phyloP scores from a whole-genome alignment of 2,329 filamentous ascomycete genomes.

The Colletotrichum sp. region DNA sequence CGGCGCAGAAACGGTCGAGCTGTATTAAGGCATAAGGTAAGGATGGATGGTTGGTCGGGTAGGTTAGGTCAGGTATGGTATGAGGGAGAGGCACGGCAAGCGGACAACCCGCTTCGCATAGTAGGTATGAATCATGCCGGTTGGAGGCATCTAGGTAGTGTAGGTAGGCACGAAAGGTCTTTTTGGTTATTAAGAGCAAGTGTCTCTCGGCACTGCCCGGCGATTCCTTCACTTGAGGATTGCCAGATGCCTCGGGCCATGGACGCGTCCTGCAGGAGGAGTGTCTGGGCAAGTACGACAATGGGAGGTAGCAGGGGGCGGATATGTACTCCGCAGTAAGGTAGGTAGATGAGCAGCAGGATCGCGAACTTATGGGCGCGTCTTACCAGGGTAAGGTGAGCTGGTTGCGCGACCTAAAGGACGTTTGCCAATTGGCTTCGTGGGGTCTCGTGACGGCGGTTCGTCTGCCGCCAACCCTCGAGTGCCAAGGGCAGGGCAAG shows the following conservation, averaged over 20 bases:
- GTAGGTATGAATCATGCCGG: not conserved
- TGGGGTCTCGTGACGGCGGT: not conserved
- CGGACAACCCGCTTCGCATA: not conserved
- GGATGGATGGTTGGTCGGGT: not conserved
- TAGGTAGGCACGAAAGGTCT: not conserved
- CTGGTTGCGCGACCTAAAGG: not conserved
- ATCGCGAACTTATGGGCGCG: not conserved
- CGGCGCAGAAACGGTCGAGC: not conserved
- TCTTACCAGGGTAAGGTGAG: constrained; percentile 17
- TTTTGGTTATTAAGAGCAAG: constrained; percentile 4
- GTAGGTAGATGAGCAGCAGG: not conserved
- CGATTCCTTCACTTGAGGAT: constrained; percentile 13
- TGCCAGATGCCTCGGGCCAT: constrained; percentile 2
- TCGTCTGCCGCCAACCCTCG: not conserved
- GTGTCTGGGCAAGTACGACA: not conserved
- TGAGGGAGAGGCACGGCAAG: not conserved
- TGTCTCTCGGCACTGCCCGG: constrained; percentile 3
- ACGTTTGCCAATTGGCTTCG: not conserved
- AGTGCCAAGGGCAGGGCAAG: constrained; percentile 2
- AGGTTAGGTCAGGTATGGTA: not conserved
- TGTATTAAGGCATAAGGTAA: not conserved
- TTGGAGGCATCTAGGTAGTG: not conserved
- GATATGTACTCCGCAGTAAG: not conserved
- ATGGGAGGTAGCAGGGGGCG: not conserved
- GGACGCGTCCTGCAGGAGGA: not conserved